phyloP scores from a whole-genome alignment of 139 green algal species.

The Chlorella sp. region DNA sequence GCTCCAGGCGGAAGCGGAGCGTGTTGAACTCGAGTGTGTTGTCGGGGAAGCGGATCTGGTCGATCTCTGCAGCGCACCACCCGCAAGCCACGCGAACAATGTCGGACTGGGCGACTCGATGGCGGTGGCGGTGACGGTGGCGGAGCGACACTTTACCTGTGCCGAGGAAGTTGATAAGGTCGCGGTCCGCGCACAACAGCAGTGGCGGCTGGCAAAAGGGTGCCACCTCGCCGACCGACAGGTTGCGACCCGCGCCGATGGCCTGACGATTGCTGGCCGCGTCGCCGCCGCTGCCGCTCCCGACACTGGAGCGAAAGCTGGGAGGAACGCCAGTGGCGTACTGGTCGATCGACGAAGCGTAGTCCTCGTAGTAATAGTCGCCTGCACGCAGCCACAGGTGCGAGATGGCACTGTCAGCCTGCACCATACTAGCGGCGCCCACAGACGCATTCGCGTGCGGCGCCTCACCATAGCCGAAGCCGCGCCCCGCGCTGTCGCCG shows the following conservation, averaged over 20 bases:
- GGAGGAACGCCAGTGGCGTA: too few relatives aligned
- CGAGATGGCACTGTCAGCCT: too few relatives aligned
- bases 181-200: constrained; percentile 16
- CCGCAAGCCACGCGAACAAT: not conserved
- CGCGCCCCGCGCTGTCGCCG: not conserved
- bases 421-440: too few relatives aligned
- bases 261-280: too few relatives aligned
- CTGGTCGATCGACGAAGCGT: too few relatives aligned
- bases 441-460: too few relatives aligned
- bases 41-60: not conserved
- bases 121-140: not conserved
- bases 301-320: too few relatives aligned
- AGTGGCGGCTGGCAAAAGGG: constrained; percentile 15
- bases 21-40: not conserved
- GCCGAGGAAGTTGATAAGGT: constrained; percentile 18
- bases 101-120: not conserved
- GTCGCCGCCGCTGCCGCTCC: too few relatives aligned
- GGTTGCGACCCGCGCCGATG: too few relatives aligned
- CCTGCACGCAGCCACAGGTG: too few relatives aligned
- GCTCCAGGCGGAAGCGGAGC: not conserved
- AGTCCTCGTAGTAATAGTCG: not conserved
- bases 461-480: not conserved
- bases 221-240: not conserved
- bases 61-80: not conserved
- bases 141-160: not conserved